phyloP scores from a whole-genome alignment of 1,139 yeast genomes.

The Zygoascus meyerae region DNA sequence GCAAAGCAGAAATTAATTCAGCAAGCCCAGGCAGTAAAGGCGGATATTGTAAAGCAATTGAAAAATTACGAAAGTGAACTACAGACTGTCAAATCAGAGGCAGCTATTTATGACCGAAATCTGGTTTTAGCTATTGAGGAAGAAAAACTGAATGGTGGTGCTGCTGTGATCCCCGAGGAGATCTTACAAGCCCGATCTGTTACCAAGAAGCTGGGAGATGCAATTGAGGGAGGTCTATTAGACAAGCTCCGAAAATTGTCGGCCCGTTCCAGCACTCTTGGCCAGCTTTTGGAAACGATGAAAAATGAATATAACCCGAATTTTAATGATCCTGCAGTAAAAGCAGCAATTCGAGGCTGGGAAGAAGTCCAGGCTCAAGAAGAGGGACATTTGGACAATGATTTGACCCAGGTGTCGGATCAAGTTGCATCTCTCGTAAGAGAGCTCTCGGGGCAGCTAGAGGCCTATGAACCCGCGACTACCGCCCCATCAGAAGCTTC shows the following conservation, averaged over 20 bases:
- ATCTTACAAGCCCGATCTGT: slow-evolving; percentile 15
- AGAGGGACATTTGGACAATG: background rate
- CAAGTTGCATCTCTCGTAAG: slow-evolving; percentile 2
- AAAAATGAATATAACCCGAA: slow-evolving; percentile 71
- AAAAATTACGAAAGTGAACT: slow-evolving; percentile 22
- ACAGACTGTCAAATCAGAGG: slow-evolving; percentile 15
- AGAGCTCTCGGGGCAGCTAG: slow-evolving; percentile 8
- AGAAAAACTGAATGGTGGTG: slow-evolving; percentile 22
- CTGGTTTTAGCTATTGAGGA: slow-evolving; percentile 21
- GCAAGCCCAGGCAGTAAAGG: slow-evolving; percentile 23
- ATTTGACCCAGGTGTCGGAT: background rate
- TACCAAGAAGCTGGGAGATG: slow-evolving; percentile 7
- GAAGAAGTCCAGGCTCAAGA: slow-evolving; percentile 33
- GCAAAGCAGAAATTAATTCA: slow-evolving; percentile 33
- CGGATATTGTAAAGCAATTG: slow-evolving; percentile 24
- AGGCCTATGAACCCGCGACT: slow-evolving; percentile 10
- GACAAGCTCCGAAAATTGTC: slow-evolving; percentile 3
- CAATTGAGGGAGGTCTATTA: slow-evolving; percentile 8
- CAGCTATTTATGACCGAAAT: slow-evolving; percentile 24
- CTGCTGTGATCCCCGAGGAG: slow-evolving; percentile 16
- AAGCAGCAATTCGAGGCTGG: slow-evolving; percentile 57
- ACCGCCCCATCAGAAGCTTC: background rate
- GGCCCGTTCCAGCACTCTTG: slow-evolving; percentile 34
- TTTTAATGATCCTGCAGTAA: slow-evolving; percentile 85
- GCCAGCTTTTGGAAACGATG: slow-evolving; percentile 40